phyloP scores from a whole-genome alignment of 2,329 filamentous ascomycete species.

The Graphilbum fragrans region DNA sequence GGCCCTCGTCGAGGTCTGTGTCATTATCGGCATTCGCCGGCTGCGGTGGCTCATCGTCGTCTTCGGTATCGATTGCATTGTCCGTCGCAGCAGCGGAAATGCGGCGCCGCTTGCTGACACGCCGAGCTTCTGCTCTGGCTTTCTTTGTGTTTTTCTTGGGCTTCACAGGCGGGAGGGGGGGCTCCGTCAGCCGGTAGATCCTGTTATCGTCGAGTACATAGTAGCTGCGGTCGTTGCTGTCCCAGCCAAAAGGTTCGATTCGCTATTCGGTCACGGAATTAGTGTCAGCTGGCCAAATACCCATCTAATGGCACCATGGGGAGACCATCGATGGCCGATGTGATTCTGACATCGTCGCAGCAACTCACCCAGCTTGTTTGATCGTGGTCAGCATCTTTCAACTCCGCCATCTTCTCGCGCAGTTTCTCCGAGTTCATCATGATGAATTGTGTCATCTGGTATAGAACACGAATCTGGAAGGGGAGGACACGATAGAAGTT shows the following conservation, averaged over 20 bases:
- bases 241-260: constrained; percentile 80
- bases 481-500: constrained; percentile 16
- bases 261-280: constrained; percentile 33
- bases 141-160: constrained; percentile 54
- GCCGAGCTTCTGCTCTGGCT: constrained; percentile 48
- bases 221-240: constrained; percentile 74
- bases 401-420: constrained; percentile 73
- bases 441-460: constrained; percentile 82
- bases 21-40: constrained; percentile 19
- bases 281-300: neutral
- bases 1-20: constrained; percentile 38
- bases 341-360: too few species aligned
- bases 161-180: constrained; percentile 48
- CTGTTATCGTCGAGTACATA: constrained; percentile 90
- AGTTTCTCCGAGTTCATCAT: constrained; percentile 80
- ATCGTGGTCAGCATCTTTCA: constrained; percentile 73
- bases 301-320: constrained; percentile 3
- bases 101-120: constrained; percentile 63
- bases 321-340: too few species aligned
- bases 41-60: constrained; percentile 15
- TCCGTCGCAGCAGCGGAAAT: constrained; percentile 27
- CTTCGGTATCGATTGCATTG: constrained; percentile 24
- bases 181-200: constrained; percentile 77
- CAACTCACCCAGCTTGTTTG: constrained; percentile 69
- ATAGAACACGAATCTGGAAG: constrained; percentile 54